Evolutionary conservation across 345 rosid species (phyloP), one percentile per base, ranked within the genome.

Genomic region (Alliaria petiolata): DNA sequence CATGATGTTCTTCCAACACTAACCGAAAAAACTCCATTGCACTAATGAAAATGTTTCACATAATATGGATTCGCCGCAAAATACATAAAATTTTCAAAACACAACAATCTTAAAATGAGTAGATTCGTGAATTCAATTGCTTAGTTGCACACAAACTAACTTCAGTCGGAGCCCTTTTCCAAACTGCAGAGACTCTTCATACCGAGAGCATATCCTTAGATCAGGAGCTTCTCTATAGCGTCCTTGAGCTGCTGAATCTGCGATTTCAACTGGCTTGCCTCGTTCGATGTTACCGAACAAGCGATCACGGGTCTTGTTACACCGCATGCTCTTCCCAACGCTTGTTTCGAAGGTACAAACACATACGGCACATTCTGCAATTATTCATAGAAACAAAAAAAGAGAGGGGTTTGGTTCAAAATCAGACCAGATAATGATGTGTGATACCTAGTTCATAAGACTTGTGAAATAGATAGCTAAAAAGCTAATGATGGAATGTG

Each of bases 321-420:
- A 6, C 98, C 98, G 6, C 95, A 91, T 5, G 98, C 96, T 67
- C 97, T 79, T 55, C 96, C 92, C 66, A 90, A 95, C 7, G 93
- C 91, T 82, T 86, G 87, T 69, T 89, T 84, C 42, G 96, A 93
- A 13, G 96, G 92, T 8, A 93, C 98, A 81, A 93, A 93, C 43
- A 93, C 98, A 47, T 89, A 91, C 4, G 97, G 95, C 40, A 93
- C 98, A 63, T 93, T 91, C 97, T 93, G 25, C 42, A 56, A 8
- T 44, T 9, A 16, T 17, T 8, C 42, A 38, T 70, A 45, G 20
- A 74, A 75, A 28, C 31, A 28, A 22, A 1, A 44, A 17, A 63
- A 16, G 0, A 36, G 13, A 47, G 19, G n/a, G 20, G 5, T 47
- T 33, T 38, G 2, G 28, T 15, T 34, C 9, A 64, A 64, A 65